phyloP scores from a whole-genome alignment of 768 basidiomycete species.

The Lactifluus rugatus region DNA sequence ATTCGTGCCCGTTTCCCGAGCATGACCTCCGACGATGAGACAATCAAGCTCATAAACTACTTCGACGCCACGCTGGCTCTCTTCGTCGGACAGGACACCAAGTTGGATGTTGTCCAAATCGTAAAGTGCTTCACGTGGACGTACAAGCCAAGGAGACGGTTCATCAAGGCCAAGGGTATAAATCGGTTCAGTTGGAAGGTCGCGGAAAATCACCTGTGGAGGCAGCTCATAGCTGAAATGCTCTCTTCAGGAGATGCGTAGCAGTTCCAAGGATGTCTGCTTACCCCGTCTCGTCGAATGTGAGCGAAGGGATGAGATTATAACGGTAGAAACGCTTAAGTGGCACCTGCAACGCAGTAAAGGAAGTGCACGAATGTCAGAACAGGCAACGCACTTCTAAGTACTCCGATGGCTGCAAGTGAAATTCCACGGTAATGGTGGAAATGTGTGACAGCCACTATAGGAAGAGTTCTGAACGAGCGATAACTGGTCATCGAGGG shows the following conservation, averaged over 20 bases:
- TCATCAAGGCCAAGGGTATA: constrained; percentile 93
- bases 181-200: constrained; percentile 76
- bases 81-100: constrained; percentile 46
- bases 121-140: constrained; percentile 78
- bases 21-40: constrained; percentile 90
- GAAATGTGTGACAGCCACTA: constrained; percentile 61
- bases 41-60: constrained; percentile 85
- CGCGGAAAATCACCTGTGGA: constrained; percentile 52
- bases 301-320: constrained; percentile 44
- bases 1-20: constrained; percentile 57
- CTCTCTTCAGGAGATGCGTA: not conserved
- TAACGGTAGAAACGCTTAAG: constrained; percentile 91
- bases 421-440: constrained; percentile 60
- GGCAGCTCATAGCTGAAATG: constrained; percentile 44
- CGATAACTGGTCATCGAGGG: not conserved
- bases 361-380: not conserved
- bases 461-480: not conserved
- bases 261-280: constrained; percentile 21
- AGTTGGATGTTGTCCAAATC: constrained; percentile 96
- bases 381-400: constrained; percentile 46
- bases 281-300: constrained; percentile 66
- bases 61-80: constrained; percentile 46
- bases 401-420: constrained; percentile 62
- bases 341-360: constrained; percentile 47
- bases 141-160: constrained; percentile 85